Evolutionary conservation across 495 filamentous ascomycete species (phyloP).

Genomic region (Xylaria acuta): DNA sequence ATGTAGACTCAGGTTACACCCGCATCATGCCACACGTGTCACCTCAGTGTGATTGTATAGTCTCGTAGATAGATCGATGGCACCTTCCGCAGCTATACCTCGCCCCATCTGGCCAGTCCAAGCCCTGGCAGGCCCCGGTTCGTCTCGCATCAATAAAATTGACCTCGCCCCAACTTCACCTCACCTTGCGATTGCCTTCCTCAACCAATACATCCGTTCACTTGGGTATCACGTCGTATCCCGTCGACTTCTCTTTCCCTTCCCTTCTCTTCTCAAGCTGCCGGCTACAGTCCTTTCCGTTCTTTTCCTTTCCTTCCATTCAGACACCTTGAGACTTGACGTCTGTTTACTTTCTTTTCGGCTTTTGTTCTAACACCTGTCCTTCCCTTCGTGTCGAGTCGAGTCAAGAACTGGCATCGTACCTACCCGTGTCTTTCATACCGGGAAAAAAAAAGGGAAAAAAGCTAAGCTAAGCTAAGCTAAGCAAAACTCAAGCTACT

Average conservation of each 20-base stretch:
- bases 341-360: conserved; percentile 28
- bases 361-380: conserved; percentile 2
- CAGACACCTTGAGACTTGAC: conserved; percentile 33
- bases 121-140: not conserved
- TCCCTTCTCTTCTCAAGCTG: conserved; percentile 28
- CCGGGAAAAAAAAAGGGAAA: not conserved
- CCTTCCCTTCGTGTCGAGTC: not conserved
- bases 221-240: conserved; percentile 9
- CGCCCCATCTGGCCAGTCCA: not conserved
- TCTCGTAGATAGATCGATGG: not conserved
- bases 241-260: conserved; percentile 2
- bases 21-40: conserved; percentile 3
- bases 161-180: conserved; percentile 5
- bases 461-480: not conserved
- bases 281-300: conserved; percentile 25
- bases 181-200: not conserved
- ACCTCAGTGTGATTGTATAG: not conserved
- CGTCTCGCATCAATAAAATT: conserved; percentile 17
- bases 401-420: not conserved
- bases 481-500: not conserved
- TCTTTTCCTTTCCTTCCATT: conserved; percentile 18
- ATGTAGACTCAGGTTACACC: conserved; percentile 10
- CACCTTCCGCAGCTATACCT: conserved; percentile 2
- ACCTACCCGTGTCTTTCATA: not conserved
- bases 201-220: conserved; percentile 10